Percentiles rank a stretch among this genome's conserved stretches.
phyloP scores from a whole-genome alignment of 1,284 basidiomycete genomes.

The Lignosus rhinocerotis region DNA sequence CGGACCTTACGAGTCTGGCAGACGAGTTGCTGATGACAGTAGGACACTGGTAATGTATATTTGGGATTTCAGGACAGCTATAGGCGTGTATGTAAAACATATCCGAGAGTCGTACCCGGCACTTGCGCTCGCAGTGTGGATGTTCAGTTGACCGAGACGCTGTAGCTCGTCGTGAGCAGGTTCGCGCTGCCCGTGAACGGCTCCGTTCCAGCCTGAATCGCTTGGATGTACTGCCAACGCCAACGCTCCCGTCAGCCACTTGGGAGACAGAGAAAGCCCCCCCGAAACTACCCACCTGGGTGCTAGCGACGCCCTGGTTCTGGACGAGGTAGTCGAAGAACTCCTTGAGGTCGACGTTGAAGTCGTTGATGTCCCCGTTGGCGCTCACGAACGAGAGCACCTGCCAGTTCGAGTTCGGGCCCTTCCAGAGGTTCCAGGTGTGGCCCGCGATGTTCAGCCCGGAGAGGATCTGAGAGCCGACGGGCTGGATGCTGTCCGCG shows the following conservation, averaged over 20 bases:
- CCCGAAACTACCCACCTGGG: constrained; percentile 24
- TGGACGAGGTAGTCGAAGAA: constrained; percentile 45
- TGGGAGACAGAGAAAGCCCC: not conserved
- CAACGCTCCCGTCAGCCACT: not conserved
- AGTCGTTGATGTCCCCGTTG: constrained; percentile 49
- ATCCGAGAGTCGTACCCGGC: too few species aligned
- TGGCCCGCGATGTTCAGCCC: constrained; percentile 47
- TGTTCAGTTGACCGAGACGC: constrained; percentile 22
- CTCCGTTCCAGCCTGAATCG: constrained; percentile 70
- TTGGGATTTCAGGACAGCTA: too few species aligned
- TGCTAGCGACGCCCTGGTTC: constrained; percentile 29
- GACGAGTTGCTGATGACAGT: too few species aligned
- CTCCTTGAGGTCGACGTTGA: constrained; percentile 54
- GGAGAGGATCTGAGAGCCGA: constrained; percentile 49
- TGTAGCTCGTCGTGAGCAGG: constrained; percentile 30
- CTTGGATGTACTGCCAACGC: constrained; percentile 51
- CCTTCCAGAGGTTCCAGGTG: constrained; percentile 58
- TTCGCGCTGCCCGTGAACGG: constrained; percentile 57
- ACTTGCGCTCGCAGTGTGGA: not conserved
- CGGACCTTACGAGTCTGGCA: too few species aligned
- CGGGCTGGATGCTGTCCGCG: constrained; percentile 48
- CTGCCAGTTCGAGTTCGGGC: constrained; percentile 57
- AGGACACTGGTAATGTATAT: too few species aligned
- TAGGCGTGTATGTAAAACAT: too few species aligned
- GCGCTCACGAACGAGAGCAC: constrained; percentile 57